Base-by-base conservation (phyloP, 2,329 filamentous ascomycete species). In the Acrocalymma vagum region DNA sequence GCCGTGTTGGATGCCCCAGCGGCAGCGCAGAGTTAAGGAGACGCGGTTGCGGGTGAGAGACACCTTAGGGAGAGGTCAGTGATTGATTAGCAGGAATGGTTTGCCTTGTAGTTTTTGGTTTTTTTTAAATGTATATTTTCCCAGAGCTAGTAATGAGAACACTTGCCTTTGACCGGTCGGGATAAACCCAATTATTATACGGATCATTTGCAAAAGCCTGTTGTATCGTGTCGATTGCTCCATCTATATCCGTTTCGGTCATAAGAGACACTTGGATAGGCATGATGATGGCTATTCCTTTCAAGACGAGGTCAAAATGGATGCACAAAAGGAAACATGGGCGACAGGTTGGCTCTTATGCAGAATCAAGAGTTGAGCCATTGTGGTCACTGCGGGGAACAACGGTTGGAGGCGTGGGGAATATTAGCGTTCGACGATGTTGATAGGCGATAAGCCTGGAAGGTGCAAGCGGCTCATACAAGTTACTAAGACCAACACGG, bases 1-100 rank as follows among this genome's bases (percentile, higher is more conserved):
- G 36, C 80, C 84, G 60, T 86, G 83, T 36, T 79, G 76, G 63
- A 90, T 86, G 17, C 86, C 85, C 82, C 86, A 89, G 50, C 75
- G 74, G 69, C 86, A 88, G 36, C 87, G 80, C 2, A 86, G 80
- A 2, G 76, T 78, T 11, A 88, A 74, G 10, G 84, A 87, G 21
- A 78, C 78, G 42, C 78, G 78, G 58, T 88, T 88, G 20, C 85
- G 79, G 30, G 73, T 60, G 11, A 75, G 63, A 38, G 80, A 80
- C 68, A 86, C 85, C 80, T 85, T n/a, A n/a, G n/a, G 60, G 49
- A 13, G 8, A 13, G 9, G 18, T 45, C 35, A 38, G 30, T 18
- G 11, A 27, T 15, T 42, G 29, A n/a, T n/a, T n/a, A n/a, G n/a
- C n/a, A n/a, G n/a, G n/a, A n/a, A n/a, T n/a, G n/a, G n/a, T n/a